Evolutionary conservation across 2,329 filamentous ascomycete genomes (phyloP).

Genomic region (Zalaria obscura): DNA sequence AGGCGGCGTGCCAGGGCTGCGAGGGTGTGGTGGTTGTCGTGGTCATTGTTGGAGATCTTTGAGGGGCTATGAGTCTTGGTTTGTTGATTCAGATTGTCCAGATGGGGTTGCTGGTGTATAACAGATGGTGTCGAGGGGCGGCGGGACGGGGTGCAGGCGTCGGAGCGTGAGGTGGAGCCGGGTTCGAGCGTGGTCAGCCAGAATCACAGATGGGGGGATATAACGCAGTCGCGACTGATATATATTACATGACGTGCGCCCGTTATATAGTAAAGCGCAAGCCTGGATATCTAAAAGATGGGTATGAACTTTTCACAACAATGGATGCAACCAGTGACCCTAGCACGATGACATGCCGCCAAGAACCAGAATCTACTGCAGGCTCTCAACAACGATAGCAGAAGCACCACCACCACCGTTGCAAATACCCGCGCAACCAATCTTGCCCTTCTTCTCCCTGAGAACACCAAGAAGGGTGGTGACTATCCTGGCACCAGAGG

Average conservation of each 20-base stretch:
- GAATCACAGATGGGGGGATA: no score
- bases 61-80: no score
- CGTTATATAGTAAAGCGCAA: no score
- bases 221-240: no score
- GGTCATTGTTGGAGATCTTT: not conserved
- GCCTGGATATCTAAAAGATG: no score
- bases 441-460: slow-evolving; percentile 81
- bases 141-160: no score
- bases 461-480: slow-evolving; percentile 81
- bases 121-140: not conserved
- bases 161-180: no score
- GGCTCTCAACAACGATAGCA: slow-evolving; percentile 71
- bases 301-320: slow-evolving; percentile 3
- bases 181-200: no score
- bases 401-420: slow-evolving; percentile 95
- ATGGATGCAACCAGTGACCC: not conserved
- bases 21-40: not conserved
- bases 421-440: slow-evolving; percentile 90
- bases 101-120: not conserved
- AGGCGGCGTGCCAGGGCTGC: slow-evolving; percentile 25
- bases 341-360: not conserved
- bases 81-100: no score
- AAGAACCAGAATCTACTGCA: slow-evolving; percentile 8
- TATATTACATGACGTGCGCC: no score
- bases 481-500: slow-evolving; percentile 85